Evolutionary conservation across 352 stramenopile genomes (phyloP).

Genomic region (Pythium rishiriense): DNA sequence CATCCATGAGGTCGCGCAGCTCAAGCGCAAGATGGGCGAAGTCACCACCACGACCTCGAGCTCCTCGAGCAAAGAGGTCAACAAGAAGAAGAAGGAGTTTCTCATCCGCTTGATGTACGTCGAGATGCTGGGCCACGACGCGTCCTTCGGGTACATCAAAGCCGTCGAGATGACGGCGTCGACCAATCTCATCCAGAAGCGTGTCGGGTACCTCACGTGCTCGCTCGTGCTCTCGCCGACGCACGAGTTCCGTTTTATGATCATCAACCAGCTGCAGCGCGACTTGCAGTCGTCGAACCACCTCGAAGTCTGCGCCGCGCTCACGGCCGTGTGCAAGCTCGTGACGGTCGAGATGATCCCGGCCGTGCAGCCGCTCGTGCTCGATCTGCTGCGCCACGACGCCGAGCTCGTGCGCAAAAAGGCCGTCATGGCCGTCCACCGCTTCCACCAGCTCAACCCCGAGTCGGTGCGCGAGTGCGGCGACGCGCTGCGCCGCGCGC

Average conservation of each 20-base stretch:
- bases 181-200: slow-evolving; percentile 98
- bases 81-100: slow-evolving; percentile 99
- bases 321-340: slow-evolving; percentile 95
- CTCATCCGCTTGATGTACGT: slow-evolving; percentile 99
- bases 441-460: slow-evolving; percentile 98
- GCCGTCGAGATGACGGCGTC: slow-evolving; percentile 97
- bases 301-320: slow-evolving; percentile 93
- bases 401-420: slow-evolving; percentile 99
- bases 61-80: slow-evolving; percentile 69
- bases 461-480: slow-evolving; percentile 88
- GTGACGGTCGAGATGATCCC: slow-evolving; percentile 99
- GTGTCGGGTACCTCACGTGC: slow-evolving; percentile 96
- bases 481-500: slow-evolving; percentile 92
- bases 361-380: slow-evolving; percentile 93
- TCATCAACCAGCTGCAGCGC: slow-evolving; percentile 99
- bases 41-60: slow-evolving; percentile 75
- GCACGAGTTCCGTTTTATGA: slow-evolving; percentile 99
- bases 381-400: slow-evolving; percentile 95
- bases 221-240: slow-evolving; percentile 95
- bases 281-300: slow-evolving; percentile 91
- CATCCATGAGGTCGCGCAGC: slow-evolving; percentile 92
- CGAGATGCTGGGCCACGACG: slow-evolving; percentile 99
- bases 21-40: slow-evolving; percentile 96
- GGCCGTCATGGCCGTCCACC: slow-evolving; percentile 97
- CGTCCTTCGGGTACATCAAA: slow-evolving; percentile 99